Evolutionary conservation across 768 basidiomycete species (phyloP).

Genomic region (Kwoniella shandongensis): DNA sequence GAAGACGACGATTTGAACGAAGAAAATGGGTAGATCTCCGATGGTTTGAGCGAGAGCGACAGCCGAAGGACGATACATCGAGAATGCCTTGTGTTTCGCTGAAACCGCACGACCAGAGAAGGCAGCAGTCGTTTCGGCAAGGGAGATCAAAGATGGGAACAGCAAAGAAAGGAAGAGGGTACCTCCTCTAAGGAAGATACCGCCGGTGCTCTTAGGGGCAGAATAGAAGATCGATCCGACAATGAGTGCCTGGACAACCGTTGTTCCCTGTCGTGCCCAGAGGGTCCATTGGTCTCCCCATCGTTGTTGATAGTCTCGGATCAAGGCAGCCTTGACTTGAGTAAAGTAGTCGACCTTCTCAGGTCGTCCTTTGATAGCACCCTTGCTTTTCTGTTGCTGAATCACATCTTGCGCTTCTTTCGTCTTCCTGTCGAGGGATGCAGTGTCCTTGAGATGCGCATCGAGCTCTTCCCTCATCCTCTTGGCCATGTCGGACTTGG

Average conservation of each 20-base stretch:
- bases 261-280: conserved; percentile 45
- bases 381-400: conserved; percentile 34
- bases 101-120: conserved; percentile 50
- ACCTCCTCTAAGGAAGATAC: conserved; percentile 75
- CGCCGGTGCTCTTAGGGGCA: conserved; percentile 60
- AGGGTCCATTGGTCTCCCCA: conserved; percentile 48
- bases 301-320: conserved; percentile 41
- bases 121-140: conserved; percentile 46
- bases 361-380: conserved; percentile 29
- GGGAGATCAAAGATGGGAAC: conserved; percentile 30
- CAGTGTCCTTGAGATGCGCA: conserved; percentile 23
- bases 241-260: conserved; percentile 57
- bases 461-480: conserved; percentile 43
- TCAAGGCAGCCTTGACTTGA: conserved; percentile 34
- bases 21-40: conserved; percentile 55
- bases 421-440: conserved; percentile 24
- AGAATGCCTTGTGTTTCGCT: conserved; percentile 49
- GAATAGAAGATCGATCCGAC: conserved; percentile 69
- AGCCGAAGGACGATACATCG: conserved; percentile 51
- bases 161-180: conserved; percentile 69
- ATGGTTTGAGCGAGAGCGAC: conserved; percentile 56
- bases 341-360: conserved; percentile 36
- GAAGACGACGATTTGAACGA: conserved; percentile 45
- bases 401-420: conserved; percentile 22
- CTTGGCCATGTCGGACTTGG: conserved; percentile 30